Base-by-base conservation (phyloP, 1,284 basidiomycete species). In the Butyriboletus appendiculatus region DNA sequence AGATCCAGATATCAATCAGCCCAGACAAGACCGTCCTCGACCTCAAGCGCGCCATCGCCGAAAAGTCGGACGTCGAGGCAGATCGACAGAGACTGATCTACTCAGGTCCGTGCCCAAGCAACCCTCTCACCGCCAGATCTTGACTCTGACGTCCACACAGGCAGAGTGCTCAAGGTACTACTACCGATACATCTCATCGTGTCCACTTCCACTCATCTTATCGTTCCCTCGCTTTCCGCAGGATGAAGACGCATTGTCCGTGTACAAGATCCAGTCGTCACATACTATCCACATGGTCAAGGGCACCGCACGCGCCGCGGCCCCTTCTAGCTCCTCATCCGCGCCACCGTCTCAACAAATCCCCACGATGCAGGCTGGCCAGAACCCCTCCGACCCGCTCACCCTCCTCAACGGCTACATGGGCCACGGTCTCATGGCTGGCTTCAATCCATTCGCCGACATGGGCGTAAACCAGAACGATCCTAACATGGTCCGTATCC, bases 271-370 rank as follows among this genome's bases (percentile, higher is more conserved):
- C 59, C 89, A 92, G 68, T 80, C 86, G 2, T 79, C 82, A 10
- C 90, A 96, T 69, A 95, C 94, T 0, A 86, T 96, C 43, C 93
- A 96, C 69, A 94, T 96, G 90, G 94, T 96, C 63, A 96, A 96
- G 72, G 91, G 92, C 41, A 86, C 83, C 2, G 78, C 86, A 11
- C 84, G 88, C 32, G 66, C 82, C 1, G 72, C 76, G 0, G 10
- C 43, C 0, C 61, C 61, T 5, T 58, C 73, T 12, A 6, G 44
- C 6, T 52, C 67, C 8, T 60, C 67, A 18, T 59, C 73, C 12
- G 53, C 67, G 40, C 70, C 71, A 10, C 50, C 68, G 4, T 48
- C 74, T 2, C 85, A 80, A 58, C 79, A 79, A 52, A 76, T 90
- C 26, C 90, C 85, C 45, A 79, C 78, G 28, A 94, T 91, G 92